Base-by-base conservation (phyloP, 352 stramenopile genomes). In the Pythium scleroteichum region DNA sequence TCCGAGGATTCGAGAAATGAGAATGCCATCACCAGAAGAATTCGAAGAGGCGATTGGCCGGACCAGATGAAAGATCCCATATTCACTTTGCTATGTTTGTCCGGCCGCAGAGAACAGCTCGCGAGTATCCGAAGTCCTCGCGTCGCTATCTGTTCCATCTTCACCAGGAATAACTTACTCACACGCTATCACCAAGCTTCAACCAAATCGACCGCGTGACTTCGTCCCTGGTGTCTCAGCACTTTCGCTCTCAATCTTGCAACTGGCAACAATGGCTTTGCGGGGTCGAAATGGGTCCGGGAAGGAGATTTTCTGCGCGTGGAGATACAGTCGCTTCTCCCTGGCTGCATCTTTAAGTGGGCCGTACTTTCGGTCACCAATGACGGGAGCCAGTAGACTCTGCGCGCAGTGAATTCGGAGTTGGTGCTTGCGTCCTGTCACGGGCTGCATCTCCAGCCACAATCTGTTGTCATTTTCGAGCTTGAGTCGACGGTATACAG, bases 361-460 rank as follows among this genome's bases (percentile, higher is more conserved):
- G 16, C 68, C 66, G 41, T 89, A 78, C 41, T 75, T 80, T 14
- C 6, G 6, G 39, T 92, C 82, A 0, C 82, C 82, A 0, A 90
- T 63, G 26, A 92, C 87, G 10, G 82, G 78, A 0, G 75, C 57
- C 2, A 62, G 17, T 12, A 92, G 39, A 2, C 52, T 59, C 16
- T 75, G 38, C 4, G 78, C 66, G 17, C 78, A 90, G 51, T 92
- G 82, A 33, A 88, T 62, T 0, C 82, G 82, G 4, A 90, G 61
- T 59, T 89, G 82, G 27, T 87, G 82, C 51, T 90, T 92, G 23
- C 82, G 75, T n/a, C 79, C 79, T 0, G 82, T 89, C 3, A 68
- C 49, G 12, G 76, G 79, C 32, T 67, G 69, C 45, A 92, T 71
- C 47, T 88, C 69, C 20, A 92, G 67, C 78, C 72, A 88, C 3